These are phyloP conservation scores for Xylaria venustula DNA, from an alignment of 495 filamentous ascomycete genomes.

Conservation along the genomic window DNA sequence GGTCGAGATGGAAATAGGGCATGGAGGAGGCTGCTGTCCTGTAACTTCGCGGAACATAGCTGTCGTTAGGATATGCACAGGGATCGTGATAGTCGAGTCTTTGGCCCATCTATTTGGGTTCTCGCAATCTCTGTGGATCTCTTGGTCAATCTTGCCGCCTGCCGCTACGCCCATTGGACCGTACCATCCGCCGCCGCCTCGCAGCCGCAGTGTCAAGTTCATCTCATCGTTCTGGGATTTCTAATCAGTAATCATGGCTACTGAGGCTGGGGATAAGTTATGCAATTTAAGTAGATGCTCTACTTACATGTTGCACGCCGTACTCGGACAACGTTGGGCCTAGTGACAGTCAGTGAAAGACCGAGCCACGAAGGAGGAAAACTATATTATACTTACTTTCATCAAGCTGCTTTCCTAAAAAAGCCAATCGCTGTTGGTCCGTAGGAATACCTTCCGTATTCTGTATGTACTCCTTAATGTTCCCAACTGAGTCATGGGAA, in stretches of 20 bases:
- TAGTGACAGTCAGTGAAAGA: not conserved
- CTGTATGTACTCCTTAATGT: constrained; percentile 27
- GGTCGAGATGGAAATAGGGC: constrained; percentile 32
- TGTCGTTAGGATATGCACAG: constrained; percentile 44
- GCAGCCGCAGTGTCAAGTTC: not conserved
- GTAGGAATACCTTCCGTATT: constrained; percentile 16
- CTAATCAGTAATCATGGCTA: not conserved
- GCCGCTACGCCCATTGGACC: constrained; percentile 33
- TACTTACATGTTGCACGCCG: not conserved
- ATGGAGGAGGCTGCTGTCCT: constrained; percentile 25
- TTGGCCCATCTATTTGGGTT: constrained; percentile 31
- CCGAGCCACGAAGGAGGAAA: too few relatives aligned
- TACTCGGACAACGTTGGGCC: not conserved
- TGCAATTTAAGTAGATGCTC: not conserved
- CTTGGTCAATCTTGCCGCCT: constrained; percentile 37
- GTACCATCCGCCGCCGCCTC: not conserved
- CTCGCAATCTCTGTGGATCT: constrained; percentile 24
- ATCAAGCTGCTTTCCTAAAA: not conserved
- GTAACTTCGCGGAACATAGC: constrained; percentile 34
- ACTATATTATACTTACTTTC: not conserved
- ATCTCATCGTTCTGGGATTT: not conserved
- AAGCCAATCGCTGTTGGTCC: not conserved
- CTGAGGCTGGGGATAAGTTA: not conserved
- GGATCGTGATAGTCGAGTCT: constrained; percentile 30
- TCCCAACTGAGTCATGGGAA: constrained; percentile 15